Percentiles rank a stretch among this genome's conserved stretches.
Evolutionary conservation across 305 asterid species (phyloP).

Genomic region (Stenogyne calaminthoides): DNA sequence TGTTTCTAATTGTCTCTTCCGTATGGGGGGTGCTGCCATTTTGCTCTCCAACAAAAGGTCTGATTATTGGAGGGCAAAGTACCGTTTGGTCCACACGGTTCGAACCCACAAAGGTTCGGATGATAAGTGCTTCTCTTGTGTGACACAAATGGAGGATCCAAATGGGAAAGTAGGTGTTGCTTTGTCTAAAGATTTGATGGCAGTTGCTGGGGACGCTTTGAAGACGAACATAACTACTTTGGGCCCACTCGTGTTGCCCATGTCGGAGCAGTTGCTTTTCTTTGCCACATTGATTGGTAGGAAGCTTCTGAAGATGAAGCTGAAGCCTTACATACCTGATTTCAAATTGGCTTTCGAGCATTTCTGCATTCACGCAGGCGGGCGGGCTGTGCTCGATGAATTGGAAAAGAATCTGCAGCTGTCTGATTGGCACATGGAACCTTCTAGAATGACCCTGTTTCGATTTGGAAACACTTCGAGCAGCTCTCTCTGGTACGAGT

Average conservation of each 20-base stretch:
- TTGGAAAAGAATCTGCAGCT: constrained; percentile 66
- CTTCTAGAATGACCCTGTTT: constrained; percentile 71
- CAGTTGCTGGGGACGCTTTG: constrained; percentile 72
- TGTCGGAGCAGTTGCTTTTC: constrained; percentile 72
- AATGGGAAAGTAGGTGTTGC: constrained; percentile 63
- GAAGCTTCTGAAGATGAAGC: constrained; percentile 69
- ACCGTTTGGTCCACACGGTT: constrained; percentile 68
- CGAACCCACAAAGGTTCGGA: constrained; percentile 76
- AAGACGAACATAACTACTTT: constrained; percentile 68
- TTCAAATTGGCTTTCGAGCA: constrained; percentile 82
- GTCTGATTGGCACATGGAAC: constrained; percentile 75
- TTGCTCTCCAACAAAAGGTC: constrained; percentile 67
- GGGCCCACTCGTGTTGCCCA: constrained; percentile 77
- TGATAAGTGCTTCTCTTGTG: constrained; percentile 68
- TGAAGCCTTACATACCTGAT: constrained; percentile 72
- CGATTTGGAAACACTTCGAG: constrained; percentile 81
- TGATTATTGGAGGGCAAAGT: constrained; percentile 55
- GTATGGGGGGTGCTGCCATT: constrained; percentile 70
- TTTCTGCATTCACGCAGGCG: constrained; percentile 85
- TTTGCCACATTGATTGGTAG: constrained; percentile 61
- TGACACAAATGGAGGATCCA: constrained; percentile 68
- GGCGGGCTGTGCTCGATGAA: constrained; percentile 75
- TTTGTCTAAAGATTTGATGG: constrained; percentile 74
- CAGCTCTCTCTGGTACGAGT: constrained; percentile 78
- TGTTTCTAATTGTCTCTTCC: constrained; percentile 63